Conservation (phyloP, 2,329 filamentous ascomycete genomes). For the Ilyonectria sp. region DNA sequence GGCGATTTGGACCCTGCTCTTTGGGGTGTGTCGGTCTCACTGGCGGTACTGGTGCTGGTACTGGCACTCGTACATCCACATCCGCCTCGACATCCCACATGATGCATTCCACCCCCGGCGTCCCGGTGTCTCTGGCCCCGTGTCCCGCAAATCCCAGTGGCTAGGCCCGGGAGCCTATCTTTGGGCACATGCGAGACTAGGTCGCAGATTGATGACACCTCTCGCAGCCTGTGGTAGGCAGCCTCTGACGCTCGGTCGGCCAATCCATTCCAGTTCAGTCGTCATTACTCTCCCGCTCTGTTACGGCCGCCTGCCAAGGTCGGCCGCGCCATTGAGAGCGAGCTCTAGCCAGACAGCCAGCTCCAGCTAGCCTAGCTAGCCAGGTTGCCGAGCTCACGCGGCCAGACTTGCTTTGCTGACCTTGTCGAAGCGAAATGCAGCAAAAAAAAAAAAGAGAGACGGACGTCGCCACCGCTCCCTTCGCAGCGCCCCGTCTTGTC, state of each 20-base stretch:
- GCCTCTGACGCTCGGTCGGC: not conserved
- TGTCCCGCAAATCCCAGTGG: conserved; percentile 22
- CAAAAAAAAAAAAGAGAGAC: not conserved
- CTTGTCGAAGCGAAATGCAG: not conserved
- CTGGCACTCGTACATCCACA: conserved; percentile 31
- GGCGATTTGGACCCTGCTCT: conserved; percentile 8
- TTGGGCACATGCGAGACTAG: conserved; percentile 37
- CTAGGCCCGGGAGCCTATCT: conserved; percentile 39
- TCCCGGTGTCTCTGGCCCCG: conserved; percentile 25
- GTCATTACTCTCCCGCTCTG: not conserved
- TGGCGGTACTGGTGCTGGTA: not conserved
- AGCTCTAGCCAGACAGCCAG: not conserved
- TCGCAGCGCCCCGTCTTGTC: conserved; percentile 29
- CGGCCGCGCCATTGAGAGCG: conserved; percentile 1
- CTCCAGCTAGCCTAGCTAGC: not conserved
- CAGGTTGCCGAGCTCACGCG: not conserved
- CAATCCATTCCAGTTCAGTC: conserved; percentile 22
- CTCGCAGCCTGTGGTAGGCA: conserved; percentile 9
- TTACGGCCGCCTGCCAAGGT: not conserved
- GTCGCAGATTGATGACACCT: conserved; percentile 36
- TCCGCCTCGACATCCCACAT: conserved; percentile 35
- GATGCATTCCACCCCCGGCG: conserved; percentile 36
- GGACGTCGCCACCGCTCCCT: not conserved
- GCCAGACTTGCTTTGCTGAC: not conserved
- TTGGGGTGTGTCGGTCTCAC: conserved; percentile 24